These are phyloP conservation scores for Alternaria solani DNA, from an alignment of 2,329 filamentous ascomycete genomes.

Conservation along the genomic window DNA sequence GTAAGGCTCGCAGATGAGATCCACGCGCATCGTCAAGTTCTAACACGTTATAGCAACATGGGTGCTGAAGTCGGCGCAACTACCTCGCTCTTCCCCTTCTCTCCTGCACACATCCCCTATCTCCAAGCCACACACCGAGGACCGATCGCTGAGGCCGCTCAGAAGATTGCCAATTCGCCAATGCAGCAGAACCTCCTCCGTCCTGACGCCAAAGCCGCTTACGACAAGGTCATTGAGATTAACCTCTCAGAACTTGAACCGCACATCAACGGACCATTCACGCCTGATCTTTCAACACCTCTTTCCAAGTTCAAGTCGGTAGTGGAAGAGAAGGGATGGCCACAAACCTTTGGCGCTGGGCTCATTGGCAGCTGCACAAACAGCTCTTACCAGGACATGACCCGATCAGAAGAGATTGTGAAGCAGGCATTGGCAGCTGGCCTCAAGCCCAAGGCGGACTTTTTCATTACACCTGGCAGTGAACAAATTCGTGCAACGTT, in stretches of 20 bases:
- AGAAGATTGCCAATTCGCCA: slow-evolving; percentile 66
- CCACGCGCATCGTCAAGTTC: background rate
- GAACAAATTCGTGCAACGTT: slow-evolving; percentile 97
- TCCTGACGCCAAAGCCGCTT: slow-evolving; percentile 82
- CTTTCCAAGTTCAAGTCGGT: slow-evolving; percentile 88
- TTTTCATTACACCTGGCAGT: slow-evolving; percentile 95
- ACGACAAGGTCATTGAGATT: slow-evolving; percentile 91
- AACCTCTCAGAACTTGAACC: slow-evolving; percentile 90
- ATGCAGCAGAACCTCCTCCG: slow-evolving; percentile 71
- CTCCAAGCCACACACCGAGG: slow-evolving; percentile 82
- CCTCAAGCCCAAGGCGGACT: slow-evolving; percentile 85
- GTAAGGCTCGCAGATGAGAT: background rate
- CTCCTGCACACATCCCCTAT: slow-evolving; percentile 82
- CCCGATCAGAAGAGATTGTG: slow-evolving; percentile 88
- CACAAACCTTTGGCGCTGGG: slow-evolving; percentile 86
- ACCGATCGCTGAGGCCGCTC: slow-evolving; percentile 72
- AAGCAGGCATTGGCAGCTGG: slow-evolving; percentile 91
- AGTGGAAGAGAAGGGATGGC: slow-evolving; percentile 87
- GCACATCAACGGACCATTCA: slow-evolving; percentile 96
- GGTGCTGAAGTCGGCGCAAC: slow-evolving; percentile 93
- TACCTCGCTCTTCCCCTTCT: slow-evolving; percentile 94
- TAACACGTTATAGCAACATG: slow-evolving; percentile 20
- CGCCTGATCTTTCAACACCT: slow-evolving; percentile 92
- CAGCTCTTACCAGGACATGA: slow-evolving; percentile 99
- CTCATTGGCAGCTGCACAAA: slow-evolving; percentile 99